A percentile compares a stretch with the other conserved stretches of the same genome.
These are phyloP conservation scores for Nephelium lappaceum DNA, from an alignment of 345 rosid species.

Conservation along the genomic window DNA sequence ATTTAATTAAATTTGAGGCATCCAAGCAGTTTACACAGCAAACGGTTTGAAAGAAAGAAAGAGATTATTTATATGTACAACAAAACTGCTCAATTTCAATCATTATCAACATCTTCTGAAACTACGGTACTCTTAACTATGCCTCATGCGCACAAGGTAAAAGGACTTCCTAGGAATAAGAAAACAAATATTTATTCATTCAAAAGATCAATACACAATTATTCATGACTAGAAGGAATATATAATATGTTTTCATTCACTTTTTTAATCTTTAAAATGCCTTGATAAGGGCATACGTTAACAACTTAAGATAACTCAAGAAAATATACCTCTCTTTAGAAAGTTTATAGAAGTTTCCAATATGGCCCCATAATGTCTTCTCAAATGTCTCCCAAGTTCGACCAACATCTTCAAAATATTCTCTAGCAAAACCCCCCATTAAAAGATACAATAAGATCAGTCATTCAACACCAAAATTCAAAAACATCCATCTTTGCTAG, in stretches of 20 bases:
- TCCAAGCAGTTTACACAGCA: background rate
- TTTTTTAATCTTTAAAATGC: background rate
- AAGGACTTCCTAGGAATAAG: background rate
- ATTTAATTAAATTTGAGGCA: background rate
- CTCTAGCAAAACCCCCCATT: constrained; percentile 45
- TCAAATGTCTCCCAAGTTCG: constrained; percentile 97
- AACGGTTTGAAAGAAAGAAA: background rate
- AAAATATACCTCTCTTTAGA: constrained; percentile 85
- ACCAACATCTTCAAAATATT: constrained; percentile 99
- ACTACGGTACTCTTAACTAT: background rate
- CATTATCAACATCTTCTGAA: background rate
- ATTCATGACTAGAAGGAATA: background rate
- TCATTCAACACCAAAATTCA: constrained; percentile 6
- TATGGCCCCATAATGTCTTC: constrained; percentile 89
- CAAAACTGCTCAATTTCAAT: constrained; percentile 4
- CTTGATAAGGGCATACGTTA: background rate
- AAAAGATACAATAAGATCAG: constrained; percentile 16
- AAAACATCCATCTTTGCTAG: background rate
- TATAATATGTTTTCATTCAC: background rate
- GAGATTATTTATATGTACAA: constrained; percentile 9
- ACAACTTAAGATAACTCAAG: background rate
- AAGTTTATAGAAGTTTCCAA: constrained; percentile 79
- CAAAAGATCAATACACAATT: background rate
- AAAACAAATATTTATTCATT: no score
- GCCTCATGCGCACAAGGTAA: background rate